phyloP scores from a whole-genome alignment of 106 monocot genomes.

The Triglochin maritima region DNA sequence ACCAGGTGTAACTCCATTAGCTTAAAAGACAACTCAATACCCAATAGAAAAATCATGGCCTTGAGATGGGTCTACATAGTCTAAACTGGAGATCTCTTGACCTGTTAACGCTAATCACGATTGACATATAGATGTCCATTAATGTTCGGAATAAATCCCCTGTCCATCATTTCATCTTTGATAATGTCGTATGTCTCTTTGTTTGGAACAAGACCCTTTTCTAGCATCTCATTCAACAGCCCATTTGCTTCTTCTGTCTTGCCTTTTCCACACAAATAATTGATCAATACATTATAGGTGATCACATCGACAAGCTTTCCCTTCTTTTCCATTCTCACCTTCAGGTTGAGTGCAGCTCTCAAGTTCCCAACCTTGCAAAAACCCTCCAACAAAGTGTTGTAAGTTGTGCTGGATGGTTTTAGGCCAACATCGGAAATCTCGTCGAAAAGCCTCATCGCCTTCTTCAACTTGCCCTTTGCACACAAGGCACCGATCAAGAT shows the following conservation, averaged over 20 bases:
- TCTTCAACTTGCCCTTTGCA: slow-evolving; percentile 34
- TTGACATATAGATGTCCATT: slow-evolving; percentile 47
- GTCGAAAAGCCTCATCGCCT: slow-evolving; percentile 66
- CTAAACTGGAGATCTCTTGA: too few species aligned
- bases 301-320: slow-evolving; percentile 65
- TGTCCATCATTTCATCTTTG: slow-evolving; percentile 67
- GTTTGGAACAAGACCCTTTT: slow-evolving; percentile 80
- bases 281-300: slow-evolving; percentile 70
- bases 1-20: too few species aligned
- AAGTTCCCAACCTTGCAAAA: slow-evolving; percentile 68
- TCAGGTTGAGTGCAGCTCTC: slow-evolving; percentile 56
- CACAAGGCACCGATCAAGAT: slow-evolving; percentile 57
- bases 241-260: slow-evolving; percentile 53
- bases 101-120: too few species aligned
- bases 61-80: too few species aligned
- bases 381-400: slow-evolving; percentile 70
- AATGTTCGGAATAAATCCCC: slow-evolving; percentile 73
- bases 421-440: slow-evolving; percentile 64
- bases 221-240: slow-evolving; percentile 89
- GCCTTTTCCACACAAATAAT: slow-evolving; percentile 43
- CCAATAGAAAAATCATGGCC: too few species aligned
- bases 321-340: slow-evolving; percentile 65
- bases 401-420: slow-evolving; percentile 48
- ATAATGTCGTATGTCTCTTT: slow-evolving; percentile 74
- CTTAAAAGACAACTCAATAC: too few species aligned